Evolutionary conservation across 306 rosid species (phyloP), one percentile per base, ranked within the genome.

Genomic region (Trifolium dubium): DNA sequence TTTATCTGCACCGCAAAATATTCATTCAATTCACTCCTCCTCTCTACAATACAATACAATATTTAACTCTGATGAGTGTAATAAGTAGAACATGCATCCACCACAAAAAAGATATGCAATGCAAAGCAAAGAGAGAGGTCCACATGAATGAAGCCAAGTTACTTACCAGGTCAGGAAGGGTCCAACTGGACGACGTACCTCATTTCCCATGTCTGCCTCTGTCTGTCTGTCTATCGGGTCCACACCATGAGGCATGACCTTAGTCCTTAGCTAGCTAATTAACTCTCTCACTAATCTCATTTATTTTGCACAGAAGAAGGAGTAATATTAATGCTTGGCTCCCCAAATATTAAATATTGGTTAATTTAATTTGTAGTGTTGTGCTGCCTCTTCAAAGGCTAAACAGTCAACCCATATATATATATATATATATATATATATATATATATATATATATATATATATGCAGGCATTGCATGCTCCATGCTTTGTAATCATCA

Each of bases 151-250:
- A 68, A 74, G 56, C 75, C 47, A 78, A 61, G 67, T 61, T 40
- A 29, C 32, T 10, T 64, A 10, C 66, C 43, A 69, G 71, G 56
- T 69, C 49, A 35, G 3, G 13, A 72, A 81, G 81, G 81, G 81
- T 78, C 85, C 93, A 77, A 75, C 68, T 82, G 71, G 76, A 41
- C 53, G 34, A 41, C 56, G 34, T 61, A 40, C 73, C 44, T 71
- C 56, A 72, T 77, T 32, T 54, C 64, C 82, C 67, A 61, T 71
- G 74, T 64, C 35, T 74, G 10, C 30, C 6, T 23, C 23, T 23
- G 23, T 23, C 23, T 23, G 23, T 23, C 23, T 23, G 23, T 66
- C 69, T 1, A 5, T 64, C 10, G 69, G 69, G 69, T 64, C 69
- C 51, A 64, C 51, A 19, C 32, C 69, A 64, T 6, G 32, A 63